Evolutionary conservation across 2,329 filamentous ascomycete species (phyloP).

Genomic region (Pleomassaria siparia): DNA sequence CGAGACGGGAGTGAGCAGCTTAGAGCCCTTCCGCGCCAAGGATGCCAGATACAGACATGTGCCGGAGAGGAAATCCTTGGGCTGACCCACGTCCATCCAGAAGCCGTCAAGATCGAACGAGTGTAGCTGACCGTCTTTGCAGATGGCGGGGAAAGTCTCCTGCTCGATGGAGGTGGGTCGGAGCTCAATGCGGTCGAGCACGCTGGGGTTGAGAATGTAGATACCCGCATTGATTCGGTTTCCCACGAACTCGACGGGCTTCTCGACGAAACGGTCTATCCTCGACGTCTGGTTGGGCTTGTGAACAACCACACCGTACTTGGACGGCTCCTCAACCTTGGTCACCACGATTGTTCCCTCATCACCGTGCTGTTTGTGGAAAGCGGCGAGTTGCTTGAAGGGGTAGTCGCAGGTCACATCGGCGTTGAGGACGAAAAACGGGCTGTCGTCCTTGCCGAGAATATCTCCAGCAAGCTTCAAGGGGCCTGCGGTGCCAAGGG

Average conservation of each 20-base stretch:
- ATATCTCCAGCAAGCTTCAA: slow-evolving; percentile 93
- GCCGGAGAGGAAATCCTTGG: slow-evolving; percentile 95
- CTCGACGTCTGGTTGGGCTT: slow-evolving; percentile 86
- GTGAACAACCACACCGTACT: slow-evolving; percentile 98
- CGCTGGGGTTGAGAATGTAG: slow-evolving; percentile 93
- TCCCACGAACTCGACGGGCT: slow-evolving; percentile 96
- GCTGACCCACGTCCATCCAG: slow-evolving; percentile 99
- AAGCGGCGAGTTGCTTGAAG: slow-evolving; percentile 83
- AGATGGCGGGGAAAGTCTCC: slow-evolving; percentile 96
- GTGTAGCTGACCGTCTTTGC: slow-evolving; percentile 85
- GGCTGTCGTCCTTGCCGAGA: slow-evolving; percentile 86
- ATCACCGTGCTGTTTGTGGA: slow-evolving; percentile 90
- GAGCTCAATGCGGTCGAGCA: slow-evolving; percentile 89
- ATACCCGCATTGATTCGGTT: slow-evolving; percentile 99
- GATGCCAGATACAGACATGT: slow-evolving; percentile 96
- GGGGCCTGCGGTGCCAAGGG: slow-evolving; percentile 90
- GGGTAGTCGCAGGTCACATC: slow-evolving; percentile 98
- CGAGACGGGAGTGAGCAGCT: slow-evolving; percentile 72
- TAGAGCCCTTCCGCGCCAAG: slow-evolving; percentile 84
- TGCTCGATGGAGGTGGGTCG: slow-evolving; percentile 97
- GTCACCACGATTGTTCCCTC: slow-evolving; percentile 98
- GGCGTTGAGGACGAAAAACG: slow-evolving; percentile 98
- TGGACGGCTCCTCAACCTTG: slow-evolving; percentile 98
- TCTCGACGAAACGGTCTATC: slow-evolving; percentile 99
- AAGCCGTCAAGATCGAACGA: slow-evolving; percentile 96